A percentile compares a stretch with the other conserved stretches of the same genome.
Evolutionary conservation across 2,329 filamentous ascomycete species (phyloP).

Genomic region (Pseudogymnoascus sp.): DNA sequence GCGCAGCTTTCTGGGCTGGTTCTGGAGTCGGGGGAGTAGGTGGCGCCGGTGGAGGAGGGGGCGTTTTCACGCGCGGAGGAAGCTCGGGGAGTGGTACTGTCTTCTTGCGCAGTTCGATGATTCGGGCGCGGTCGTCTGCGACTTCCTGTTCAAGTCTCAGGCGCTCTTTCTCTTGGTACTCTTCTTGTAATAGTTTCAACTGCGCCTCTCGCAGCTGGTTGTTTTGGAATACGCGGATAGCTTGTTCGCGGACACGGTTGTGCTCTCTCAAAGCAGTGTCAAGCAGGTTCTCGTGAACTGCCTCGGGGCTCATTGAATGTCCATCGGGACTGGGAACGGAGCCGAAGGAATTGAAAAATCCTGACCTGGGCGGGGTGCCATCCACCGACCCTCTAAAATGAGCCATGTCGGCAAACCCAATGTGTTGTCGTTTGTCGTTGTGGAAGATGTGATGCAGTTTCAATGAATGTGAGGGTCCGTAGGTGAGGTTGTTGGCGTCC

Average conservation of each 20-base stretch:
- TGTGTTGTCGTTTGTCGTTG: neutral
- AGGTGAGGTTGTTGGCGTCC: neutral
- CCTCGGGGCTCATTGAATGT: neutral
- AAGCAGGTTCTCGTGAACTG: constrained; percentile 43
- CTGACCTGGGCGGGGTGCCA: neutral
- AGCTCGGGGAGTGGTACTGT: constrained; percentile 28
- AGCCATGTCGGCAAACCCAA: neutral
- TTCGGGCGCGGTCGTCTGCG: constrained; percentile 12
- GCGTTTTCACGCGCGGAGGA: constrained; percentile 3
- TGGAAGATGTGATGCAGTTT: neutral
- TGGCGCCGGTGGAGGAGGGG: neutral
- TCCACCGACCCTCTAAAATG: neutral
- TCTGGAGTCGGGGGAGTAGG: constrained; percentile 4
- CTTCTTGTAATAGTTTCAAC: constrained; percentile 9
- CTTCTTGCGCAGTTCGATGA: constrained; percentile 26
- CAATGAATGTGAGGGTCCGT: neutral
- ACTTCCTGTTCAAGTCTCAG: constrained; percentile 9
- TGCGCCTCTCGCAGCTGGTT: constrained; percentile 35
- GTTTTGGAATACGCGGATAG: constrained; percentile 39
- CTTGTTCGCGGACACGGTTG: constrained; percentile 49
- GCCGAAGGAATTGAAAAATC: constrained; percentile 7
- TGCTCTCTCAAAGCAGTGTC: constrained; percentile 57
- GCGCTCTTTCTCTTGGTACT: constrained; percentile 9
- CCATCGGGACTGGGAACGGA: neutral
- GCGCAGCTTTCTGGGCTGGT: constrained; percentile 1